A percentile compares a stretch with the other conserved stretches of the same genome.
phyloP scores from a whole-genome alignment of 208 protist genomes.

The Tetramitus jugosus region DNA sequence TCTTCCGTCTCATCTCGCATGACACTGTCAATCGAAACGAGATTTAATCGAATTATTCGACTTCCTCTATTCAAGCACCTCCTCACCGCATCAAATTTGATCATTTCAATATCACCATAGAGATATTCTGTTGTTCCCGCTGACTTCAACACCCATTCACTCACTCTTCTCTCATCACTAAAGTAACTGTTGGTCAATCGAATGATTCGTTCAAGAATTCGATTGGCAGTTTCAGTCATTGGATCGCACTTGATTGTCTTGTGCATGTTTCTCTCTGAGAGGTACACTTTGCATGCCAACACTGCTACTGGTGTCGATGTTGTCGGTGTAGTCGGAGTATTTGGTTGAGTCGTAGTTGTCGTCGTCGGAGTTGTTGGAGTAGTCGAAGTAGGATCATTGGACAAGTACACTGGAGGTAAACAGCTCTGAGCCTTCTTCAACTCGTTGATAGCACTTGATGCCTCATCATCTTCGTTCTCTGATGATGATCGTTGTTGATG shows the following conservation, averaged over 20 bases:
- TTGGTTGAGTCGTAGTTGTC: background rate
- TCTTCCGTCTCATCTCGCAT: background rate
- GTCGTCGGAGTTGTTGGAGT: no score
- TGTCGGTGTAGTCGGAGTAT: background rate
- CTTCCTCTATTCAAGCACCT: background rate
- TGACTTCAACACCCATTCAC: constrained; percentile 3
- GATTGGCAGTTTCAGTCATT: background rate
- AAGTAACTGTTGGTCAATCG: background rate
- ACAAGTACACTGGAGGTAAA: constrained; percentile 3
- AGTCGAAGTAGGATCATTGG: background rate
- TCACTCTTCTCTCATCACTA: background rate
- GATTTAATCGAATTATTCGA: background rate
- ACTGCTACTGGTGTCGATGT: background rate
- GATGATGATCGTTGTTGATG: no score
- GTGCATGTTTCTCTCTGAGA: background rate
- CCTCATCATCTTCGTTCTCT: no score
- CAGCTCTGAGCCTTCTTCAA: no score
- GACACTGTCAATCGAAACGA: background rate
- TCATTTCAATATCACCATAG: constrained; percentile 3
- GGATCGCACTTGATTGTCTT: background rate
- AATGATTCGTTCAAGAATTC: background rate
- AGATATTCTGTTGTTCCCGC: constrained; percentile 5
- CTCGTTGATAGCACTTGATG: no score
- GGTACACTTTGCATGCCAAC: background rate
- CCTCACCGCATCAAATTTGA: background rate